Percentiles rank a stretch among this genome's conserved stretches.
Evolutionary conservation across 495 filamentous ascomycete genomes (phyloP).

Genomic region (Aspergillus wentii): DNA sequence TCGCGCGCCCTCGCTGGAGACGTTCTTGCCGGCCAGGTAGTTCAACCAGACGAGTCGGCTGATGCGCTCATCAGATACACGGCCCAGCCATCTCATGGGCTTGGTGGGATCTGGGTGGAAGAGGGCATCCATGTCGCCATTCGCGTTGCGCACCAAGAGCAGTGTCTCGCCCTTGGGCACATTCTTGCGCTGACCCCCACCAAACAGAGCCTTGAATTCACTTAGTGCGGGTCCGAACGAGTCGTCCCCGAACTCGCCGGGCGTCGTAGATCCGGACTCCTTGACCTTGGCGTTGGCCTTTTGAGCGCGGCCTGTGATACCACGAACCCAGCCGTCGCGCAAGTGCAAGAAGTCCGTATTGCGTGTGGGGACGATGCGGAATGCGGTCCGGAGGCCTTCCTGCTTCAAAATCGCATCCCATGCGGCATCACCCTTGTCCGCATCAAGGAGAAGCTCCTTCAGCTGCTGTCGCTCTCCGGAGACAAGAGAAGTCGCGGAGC

Average conservation of each 20-base stretch:
- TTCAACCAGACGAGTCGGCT: slow-evolving; percentile 81
- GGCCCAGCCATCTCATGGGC: slow-evolving; percentile 53
- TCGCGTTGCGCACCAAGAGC: slow-evolving; percentile 60
- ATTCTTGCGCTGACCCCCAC: slow-evolving; percentile 56
- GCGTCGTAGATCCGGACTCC: slow-evolving; percentile 6
- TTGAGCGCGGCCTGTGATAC: slow-evolving; percentile 66
- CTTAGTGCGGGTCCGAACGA: slow-evolving; percentile 65
- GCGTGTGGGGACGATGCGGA: slow-evolving; percentile 76
- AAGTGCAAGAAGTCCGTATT: slow-evolving; percentile 91
- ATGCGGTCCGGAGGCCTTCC: slow-evolving; percentile 59
- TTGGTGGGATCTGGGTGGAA: slow-evolving; percentile 51
- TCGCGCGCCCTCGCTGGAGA: slow-evolving; percentile 78
- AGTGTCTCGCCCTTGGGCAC: slow-evolving; percentile 73
- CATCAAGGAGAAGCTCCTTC: slow-evolving; percentile 62
- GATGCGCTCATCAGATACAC: slow-evolving; percentile 71
- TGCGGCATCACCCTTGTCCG: slow-evolving; percentile 56
- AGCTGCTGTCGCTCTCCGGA: slow-evolving; percentile 68
- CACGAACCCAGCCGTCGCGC: slow-evolving; percentile 83
- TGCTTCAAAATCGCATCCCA: slow-evolving; percentile 69
- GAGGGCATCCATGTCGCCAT: slow-evolving; percentile 62
- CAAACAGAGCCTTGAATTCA: slow-evolving; percentile 73
- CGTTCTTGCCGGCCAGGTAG: slow-evolving; percentile 81
- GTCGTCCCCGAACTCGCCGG: slow-evolving; percentile 57
- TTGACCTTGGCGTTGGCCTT: slow-evolving; percentile 27
- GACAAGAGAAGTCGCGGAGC: slow-evolving; percentile 75